Conservation (phyloP, 768 basidiomycete species). For the Hirschioporus abietinus region DNA sequence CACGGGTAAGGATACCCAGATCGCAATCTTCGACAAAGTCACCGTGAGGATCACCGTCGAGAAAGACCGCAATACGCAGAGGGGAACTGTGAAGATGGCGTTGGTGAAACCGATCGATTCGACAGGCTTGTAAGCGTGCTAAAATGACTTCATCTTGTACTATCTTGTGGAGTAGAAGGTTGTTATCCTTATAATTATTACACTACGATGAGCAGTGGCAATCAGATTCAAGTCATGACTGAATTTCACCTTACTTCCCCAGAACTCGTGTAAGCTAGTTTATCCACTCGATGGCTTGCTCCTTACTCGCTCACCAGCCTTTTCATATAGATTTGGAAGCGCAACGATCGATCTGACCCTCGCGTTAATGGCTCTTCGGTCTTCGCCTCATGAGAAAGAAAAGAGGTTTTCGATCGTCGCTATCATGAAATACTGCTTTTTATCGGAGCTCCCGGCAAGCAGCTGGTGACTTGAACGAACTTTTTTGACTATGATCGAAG, state of each 20-base stretch:
- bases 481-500: too few relatives aligned
- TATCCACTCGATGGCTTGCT: not conserved
- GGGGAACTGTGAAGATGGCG: slow-evolving; percentile 84
- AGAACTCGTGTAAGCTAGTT: not conserved
- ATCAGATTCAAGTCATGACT: not conserved
- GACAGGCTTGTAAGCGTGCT: slow-evolving; percentile 27
- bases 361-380: not conserved
- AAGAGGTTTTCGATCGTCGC: not conserved
- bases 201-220: not conserved
- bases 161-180: not conserved
- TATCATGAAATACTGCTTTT: not conserved
- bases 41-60: slow-evolving; percentile 87
- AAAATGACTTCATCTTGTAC: not conserved
- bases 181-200: not conserved
- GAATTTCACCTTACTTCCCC: not conserved
- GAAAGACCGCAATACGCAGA: slow-evolving; percentile 90
- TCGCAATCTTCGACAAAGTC: slow-evolving; percentile 93
- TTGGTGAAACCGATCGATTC: slow-evolving; percentile 64
- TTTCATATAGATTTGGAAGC: not conserved
- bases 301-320: too few relatives aligned
- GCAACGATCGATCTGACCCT: too few relatives aligned
- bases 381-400: not conserved
- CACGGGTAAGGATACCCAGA: slow-evolving; percentile 40
- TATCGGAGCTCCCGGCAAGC: not conserved
- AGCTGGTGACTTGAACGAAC: too few relatives aligned